phyloP scores from a whole-genome alignment of 2,329 filamentous ascomycete genomes.

The Pleochaeta shiraiana region DNA sequence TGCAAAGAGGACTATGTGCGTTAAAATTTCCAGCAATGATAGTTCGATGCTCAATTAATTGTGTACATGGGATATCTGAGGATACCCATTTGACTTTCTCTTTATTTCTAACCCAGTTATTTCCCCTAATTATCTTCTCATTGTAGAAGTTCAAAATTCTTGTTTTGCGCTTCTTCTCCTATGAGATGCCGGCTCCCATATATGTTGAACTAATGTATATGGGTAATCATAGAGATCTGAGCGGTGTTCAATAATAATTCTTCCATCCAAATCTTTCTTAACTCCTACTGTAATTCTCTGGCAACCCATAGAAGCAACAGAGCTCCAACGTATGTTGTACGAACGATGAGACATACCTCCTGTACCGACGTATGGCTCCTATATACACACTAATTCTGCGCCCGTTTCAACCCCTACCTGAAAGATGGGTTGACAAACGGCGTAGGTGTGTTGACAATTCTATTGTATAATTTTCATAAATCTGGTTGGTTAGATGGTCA shows the following conservation, averaged over 20 bases:
- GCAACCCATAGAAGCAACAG: not conserved
- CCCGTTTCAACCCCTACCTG: not conserved
- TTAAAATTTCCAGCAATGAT: not conserved
- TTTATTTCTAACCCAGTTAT: not conserved
- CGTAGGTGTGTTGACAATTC: not conserved
- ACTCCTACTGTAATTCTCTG: not conserved
- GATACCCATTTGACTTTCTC: not conserved
- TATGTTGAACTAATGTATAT: not conserved
- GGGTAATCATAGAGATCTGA: not conserved
- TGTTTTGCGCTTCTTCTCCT: not conserved
- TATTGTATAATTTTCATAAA: not conserved
- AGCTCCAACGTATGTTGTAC: not conserved
- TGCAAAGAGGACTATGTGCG: not conserved
- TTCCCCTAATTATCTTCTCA: not conserved
- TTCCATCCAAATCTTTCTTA: not conserved
- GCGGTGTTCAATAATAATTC: not conserved
- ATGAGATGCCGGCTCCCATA: not conserved
- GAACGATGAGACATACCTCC: not conserved
- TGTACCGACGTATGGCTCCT: conserved; percentile 2
- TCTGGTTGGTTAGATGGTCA: not conserved
- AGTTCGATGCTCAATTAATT: not conserved
- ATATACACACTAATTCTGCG: not conserved
- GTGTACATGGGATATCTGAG: not conserved
- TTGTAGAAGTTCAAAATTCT: not conserved
- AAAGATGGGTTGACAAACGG: not conserved